Conservation (phyloP, 2,329 filamentous ascomycete species). For the Chrysoporthe puriensis region DNA sequence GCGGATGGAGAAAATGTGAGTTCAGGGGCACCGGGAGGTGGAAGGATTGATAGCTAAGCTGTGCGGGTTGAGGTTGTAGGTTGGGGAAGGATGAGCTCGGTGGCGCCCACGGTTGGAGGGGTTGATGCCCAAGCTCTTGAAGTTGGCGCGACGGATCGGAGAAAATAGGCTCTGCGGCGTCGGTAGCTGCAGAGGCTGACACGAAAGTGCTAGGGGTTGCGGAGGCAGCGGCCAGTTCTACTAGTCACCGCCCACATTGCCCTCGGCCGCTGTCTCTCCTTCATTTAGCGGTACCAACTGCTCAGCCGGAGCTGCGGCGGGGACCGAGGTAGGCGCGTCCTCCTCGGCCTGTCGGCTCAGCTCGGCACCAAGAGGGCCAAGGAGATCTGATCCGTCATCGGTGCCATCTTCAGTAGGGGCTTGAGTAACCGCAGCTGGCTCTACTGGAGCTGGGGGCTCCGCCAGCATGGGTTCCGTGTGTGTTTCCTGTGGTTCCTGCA, state of each 20-base stretch:
- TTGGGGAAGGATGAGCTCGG: background rate
- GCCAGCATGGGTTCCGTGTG: background rate
- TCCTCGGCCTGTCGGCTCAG: constrained; percentile 27
- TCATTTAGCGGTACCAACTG: background rate
- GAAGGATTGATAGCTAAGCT: background rate
- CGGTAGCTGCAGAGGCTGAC: background rate
- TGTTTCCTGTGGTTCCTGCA: background rate
- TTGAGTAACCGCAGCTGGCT: constrained; percentile 7
- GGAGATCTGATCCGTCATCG: constrained; percentile 24
- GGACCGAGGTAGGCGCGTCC: constrained; percentile 19
- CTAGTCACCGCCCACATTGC: background rate
- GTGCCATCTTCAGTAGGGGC: constrained; percentile 16
- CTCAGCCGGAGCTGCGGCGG: background rate
- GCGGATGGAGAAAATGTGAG: background rate
- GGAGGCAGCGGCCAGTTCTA: background rate
- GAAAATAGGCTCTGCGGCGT: background rate
- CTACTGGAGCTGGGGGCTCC: constrained; percentile 4
- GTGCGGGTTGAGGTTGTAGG: background rate
- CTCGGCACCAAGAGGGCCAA: constrained; percentile 24
- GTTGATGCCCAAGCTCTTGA: background rate
- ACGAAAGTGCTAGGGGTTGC: background rate
- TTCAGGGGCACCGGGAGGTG: background rate
- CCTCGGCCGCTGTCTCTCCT: background rate
- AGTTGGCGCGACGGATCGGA: background rate
- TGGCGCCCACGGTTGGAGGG: background rate